A percentile compares a stretch with the other conserved stretches of the same genome.
Conservation (phyloP, 2,329 filamentous ascomycete genomes). For the Penicillium freii region DNA sequence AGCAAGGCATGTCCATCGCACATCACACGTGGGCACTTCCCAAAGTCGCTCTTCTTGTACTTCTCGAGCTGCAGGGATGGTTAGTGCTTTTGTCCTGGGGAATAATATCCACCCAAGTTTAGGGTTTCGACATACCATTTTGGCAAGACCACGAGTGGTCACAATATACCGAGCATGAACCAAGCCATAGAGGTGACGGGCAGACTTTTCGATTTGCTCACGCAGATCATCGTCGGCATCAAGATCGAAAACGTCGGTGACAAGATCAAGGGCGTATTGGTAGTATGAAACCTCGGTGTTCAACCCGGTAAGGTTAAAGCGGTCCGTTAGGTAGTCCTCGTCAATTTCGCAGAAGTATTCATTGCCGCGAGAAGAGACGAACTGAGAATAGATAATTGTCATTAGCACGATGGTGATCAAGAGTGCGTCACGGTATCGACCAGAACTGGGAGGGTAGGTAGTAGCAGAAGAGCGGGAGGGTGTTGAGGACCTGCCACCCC, state of each 20-base stretch:
- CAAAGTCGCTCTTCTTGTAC: constrained; percentile 97
- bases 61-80: constrained; percentile 74
- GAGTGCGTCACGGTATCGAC: not conserved
- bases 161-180: constrained; percentile 97
- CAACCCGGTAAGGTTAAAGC: constrained; percentile 95
- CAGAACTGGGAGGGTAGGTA: too few species aligned
- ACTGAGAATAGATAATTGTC: constrained; percentile 55
- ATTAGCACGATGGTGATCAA: constrained; percentile 4
- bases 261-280: constrained; percentile 94
- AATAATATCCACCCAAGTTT: not conserved
- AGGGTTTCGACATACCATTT: constrained; percentile 72
- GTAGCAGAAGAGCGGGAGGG: not conserved
- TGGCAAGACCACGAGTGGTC: constrained; percentile 85
- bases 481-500: not conserved
- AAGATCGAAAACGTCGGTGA: constrained; percentile 97
- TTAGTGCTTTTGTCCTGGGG: constrained; percentile 1
- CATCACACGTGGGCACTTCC: constrained; percentile 94
- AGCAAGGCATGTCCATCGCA: constrained; percentile 91
- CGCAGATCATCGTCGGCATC: constrained; percentile 98
- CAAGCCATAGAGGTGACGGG: constrained; percentile 89
- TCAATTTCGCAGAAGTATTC: constrained; percentile 99
- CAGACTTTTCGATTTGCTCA: constrained; percentile 96
- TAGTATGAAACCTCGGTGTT: constrained; percentile 99
- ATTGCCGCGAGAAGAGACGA: constrained; percentile 95
- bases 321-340: constrained; percentile 95